Conservation (phyloP, 352 stramenopile species). For the Pythium phragmitis region DNA sequence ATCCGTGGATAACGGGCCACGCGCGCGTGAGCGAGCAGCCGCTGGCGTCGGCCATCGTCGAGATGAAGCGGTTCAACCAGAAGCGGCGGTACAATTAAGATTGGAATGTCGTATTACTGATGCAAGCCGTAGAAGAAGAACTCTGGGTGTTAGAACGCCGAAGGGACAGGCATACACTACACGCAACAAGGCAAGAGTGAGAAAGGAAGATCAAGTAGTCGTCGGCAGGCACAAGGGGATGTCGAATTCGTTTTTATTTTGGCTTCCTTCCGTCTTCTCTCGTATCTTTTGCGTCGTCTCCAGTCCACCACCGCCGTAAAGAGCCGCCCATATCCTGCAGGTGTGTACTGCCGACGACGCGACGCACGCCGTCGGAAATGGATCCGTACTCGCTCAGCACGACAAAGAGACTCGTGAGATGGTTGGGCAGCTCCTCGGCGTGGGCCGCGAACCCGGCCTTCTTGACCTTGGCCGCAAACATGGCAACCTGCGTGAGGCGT, state of each 20-base stretch:
- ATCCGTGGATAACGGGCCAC: conserved; percentile 85
- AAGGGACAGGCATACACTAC: not conserved
- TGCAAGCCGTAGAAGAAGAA: too few species aligned
- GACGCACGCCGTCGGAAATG: conserved; percentile 56
- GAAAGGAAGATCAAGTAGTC: too few species aligned
- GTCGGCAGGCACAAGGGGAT: too few species aligned
- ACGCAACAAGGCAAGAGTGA: not conserved
- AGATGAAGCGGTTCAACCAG: conserved; percentile 91
- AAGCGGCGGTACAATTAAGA: conserved; percentile 82
- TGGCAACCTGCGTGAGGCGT: conserved; percentile 45
- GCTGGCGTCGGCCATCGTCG: conserved; percentile 77
- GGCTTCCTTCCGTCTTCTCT: conserved; percentile 1
- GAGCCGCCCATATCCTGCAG: conserved; percentile 45
- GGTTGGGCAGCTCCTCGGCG: conserved; percentile 58
- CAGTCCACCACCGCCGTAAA: conserved; percentile 48
- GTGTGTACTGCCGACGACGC: conserved; percentile 54
- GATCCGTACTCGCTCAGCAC: conserved; percentile 58
- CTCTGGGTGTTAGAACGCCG: not conserved
- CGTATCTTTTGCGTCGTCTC: not conserved
- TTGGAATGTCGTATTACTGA: too few species aligned
- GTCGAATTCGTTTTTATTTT: conserved; percentile 2
- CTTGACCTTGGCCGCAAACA: conserved; percentile 48
- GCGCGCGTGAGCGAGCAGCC: conserved; percentile 63
- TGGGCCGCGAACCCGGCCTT: conserved; percentile 49
- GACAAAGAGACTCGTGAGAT: conserved; percentile 50